Percentiles rank a stretch among this genome's conserved stretches.
phyloP scores from a whole-genome alignment of 371 early-diverging fungal genomes.

The Saksenaea vasiformis region DNA sequence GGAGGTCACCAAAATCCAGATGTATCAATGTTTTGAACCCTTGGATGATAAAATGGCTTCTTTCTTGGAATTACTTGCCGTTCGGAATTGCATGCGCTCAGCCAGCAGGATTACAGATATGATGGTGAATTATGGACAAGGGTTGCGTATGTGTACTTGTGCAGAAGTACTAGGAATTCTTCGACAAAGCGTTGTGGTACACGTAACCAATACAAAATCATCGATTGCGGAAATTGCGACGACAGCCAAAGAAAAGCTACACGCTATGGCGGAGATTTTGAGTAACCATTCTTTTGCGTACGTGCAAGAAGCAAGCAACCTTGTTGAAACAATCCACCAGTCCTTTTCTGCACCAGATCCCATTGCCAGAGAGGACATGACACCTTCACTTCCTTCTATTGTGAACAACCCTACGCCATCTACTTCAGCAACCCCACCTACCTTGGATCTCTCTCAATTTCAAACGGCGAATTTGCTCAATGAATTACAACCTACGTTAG shows the following conservation, averaged over 20 bases:
- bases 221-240: not conserved
- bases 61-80: conserved; percentile 8
- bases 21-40: conserved; percentile 21
- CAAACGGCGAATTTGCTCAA: not conserved
- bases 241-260: conserved; percentile 2
- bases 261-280: not conserved
- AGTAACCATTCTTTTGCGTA: conserved; percentile 1
- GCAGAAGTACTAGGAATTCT: not conserved
- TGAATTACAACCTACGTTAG: not conserved
- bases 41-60: conserved; percentile 4
- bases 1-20: conserved; percentile 8
- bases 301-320: not conserved
- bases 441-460: not conserved
- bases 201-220: not conserved
- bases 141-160: conserved; percentile 16
- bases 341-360: not conserved
- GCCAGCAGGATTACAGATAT: not conserved
- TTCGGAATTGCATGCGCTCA: conserved; percentile 9
- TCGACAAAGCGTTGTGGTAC: conserved; percentile 3
- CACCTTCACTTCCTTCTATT: not conserved
- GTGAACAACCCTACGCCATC: not conserved
- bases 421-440: not conserved
- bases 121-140: not conserved
- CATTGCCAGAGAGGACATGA: not conserved
- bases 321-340: conserved; percentile 2